Evolutionary conservation across 140 eudicot genomes (phyloP).

Genomic region (Anethum foeniculum): DNA sequence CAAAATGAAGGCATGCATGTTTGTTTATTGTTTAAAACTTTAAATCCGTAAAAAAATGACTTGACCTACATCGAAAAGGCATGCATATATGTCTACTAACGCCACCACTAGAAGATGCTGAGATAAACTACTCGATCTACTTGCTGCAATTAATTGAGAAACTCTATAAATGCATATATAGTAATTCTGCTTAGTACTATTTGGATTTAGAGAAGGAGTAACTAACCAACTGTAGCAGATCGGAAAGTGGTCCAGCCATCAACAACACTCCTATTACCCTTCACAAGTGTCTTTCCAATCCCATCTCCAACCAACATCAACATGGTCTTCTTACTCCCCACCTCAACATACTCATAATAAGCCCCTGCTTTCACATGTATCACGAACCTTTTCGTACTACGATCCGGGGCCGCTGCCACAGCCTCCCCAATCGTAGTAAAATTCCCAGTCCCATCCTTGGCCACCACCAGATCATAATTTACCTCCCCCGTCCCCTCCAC

Average conservation of each 20-base stretch:
- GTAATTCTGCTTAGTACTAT: not conserved
- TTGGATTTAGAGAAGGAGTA: not conserved
- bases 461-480: slow-evolving; percentile 31
- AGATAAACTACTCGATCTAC: too few species aligned
- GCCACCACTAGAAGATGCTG: too few species aligned
- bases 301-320: slow-evolving; percentile 57
- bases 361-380: slow-evolving; percentile 41
- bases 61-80: too few species aligned
- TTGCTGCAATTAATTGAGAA: too few species aligned
- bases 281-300: slow-evolving; percentile 44
- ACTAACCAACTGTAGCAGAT: slow-evolving; percentile 55
- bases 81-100: too few species aligned
- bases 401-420: slow-evolving; percentile 30
- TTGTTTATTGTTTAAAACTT: too few species aligned
- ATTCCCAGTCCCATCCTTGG: slow-evolving; percentile 41
- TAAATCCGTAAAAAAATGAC: too few species aligned
- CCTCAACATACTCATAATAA: slow-evolving; percentile 37
- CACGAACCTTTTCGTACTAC: slow-evolving; percentile 30
- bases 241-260: slow-evolving; percentile 64
- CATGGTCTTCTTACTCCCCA: slow-evolving; percentile 30
- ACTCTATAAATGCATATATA: not conserved
- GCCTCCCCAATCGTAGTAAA: slow-evolving; percentile 38
- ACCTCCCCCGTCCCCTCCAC: slow-evolving; percentile 36
- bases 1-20: too few species aligned
- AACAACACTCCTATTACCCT: slow-evolving; percentile 46